Base-by-base conservation (phyloP, 2,329 filamentous ascomycete genomes). In the Ophiostoma perfectum region DNA sequence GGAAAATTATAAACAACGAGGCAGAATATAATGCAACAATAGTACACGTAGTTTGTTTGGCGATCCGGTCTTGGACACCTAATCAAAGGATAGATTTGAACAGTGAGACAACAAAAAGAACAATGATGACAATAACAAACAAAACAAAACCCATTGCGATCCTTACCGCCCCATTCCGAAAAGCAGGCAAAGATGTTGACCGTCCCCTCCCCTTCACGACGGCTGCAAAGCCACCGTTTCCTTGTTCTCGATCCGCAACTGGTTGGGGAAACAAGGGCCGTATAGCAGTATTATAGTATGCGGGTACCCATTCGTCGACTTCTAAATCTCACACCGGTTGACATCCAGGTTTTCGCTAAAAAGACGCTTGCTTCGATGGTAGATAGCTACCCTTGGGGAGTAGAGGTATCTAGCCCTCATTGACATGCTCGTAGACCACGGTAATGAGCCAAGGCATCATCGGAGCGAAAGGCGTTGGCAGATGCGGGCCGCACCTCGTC, bases 21-120 rank as follows among this genome's bases (percentile, higher is more conserved):
- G 77, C 39, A 67, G 6, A 44, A 45, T 44, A 45, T 44, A 78
- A 79, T 80, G 78, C 77, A 77, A 81, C 78, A 83, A 82, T 81
- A 83, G 78, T 84, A 84, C 82, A 82, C 78, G 78, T 79, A 78
- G 77, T 75, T 76, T 73, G 66, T 65, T 66, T 38, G 47, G 66
- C 3, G 52, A 18, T 38, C 67, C 41, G 71, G 66, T 69, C 60
- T 60, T 66, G 68, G 42, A 64, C 52, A 36, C 68, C 66, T 36
- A 45, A 52, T 14, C 68, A 68, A 70, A 47, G 38, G 16, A 70
- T 67, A 70, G 64, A 70, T 68, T 70, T 42, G 45, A 62, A 64
- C 68, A 70, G n/a, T n/a, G 66, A 39, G 42, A 67, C 60, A 66
- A 27, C 27, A 27, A 27, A 67, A 66, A 47, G 45, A 64, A 68